Percentiles rank a stretch among this genome's conserved stretches.
These are phyloP conservation scores for Batkoa obscura DNA, from an alignment of 371 early-diverging fungal species.

Conservation along the genomic window DNA sequence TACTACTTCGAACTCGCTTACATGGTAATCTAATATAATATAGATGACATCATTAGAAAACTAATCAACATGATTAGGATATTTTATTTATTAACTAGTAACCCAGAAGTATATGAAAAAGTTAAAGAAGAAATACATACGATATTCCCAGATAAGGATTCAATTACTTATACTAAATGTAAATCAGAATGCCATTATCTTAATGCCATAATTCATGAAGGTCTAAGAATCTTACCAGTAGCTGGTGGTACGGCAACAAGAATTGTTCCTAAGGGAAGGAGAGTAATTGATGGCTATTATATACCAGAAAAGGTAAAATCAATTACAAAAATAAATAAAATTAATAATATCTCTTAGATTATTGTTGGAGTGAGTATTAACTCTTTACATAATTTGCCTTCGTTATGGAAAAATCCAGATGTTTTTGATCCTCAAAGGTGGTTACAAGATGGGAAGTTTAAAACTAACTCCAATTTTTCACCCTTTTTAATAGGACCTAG, in stretches of 20 bases:
- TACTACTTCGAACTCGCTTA: not conserved
- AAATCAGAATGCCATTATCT: too few species aligned
- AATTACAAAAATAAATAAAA: too few species aligned
- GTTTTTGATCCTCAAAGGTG: not conserved
- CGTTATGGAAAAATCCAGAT: not conserved
- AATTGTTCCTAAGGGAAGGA: not conserved
- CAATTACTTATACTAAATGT: too few species aligned
- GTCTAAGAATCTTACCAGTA: not conserved
- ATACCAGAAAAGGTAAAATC: conserved; percentile 15
- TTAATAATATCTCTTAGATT: too few species aligned
- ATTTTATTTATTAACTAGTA: too few species aligned
- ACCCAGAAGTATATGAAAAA: too few species aligned
- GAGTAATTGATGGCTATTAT: not conserved
- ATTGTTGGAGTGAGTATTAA: not conserved
- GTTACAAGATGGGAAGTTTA: not conserved
- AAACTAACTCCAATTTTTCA: not conserved
- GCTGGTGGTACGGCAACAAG: not conserved
- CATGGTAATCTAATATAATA: too few species aligned
- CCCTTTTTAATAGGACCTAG: not conserved
- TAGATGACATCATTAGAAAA: too few species aligned
- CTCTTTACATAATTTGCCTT: not conserved
- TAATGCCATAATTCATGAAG: conserved; percentile 1
- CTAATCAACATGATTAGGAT: too few species aligned
- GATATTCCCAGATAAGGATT: too few species aligned
- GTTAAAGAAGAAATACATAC: too few species aligned